Evolutionary conservation across 371 early-diverging fungal genomes (phyloP), one percentile per base, ranked within the genome.

Genomic region (Mucor racemosus): DNA sequence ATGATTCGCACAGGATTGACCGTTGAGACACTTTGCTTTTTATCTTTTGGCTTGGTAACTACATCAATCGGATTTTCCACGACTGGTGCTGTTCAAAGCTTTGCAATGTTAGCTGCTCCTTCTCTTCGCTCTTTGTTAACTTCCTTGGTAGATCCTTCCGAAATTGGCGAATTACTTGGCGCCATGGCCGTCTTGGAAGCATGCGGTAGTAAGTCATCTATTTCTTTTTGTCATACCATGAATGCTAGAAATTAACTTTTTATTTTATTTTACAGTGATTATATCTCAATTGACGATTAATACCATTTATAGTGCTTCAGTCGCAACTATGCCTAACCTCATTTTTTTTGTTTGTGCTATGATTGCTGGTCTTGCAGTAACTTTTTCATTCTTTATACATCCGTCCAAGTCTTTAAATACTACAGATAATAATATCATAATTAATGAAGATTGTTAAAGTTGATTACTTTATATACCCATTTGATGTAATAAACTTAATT

Each of bases 161-260:
- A 86, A 69, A 76, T 85, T 31, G 88, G 86, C 9, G 78, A 84
- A 41, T 70, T 81, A 4, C 56, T 85, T 44, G 84, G 85, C 1
- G 86, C 86, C 0, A 26, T 80, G 9, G 80, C 84, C 17, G 75
- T 79, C 0, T 55, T 86, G 19, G 88, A 87, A 53, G 72, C 88
- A 7, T 35, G 85, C 55, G 81, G 76, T 5, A 72, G 82, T 60
- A 79, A 81, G 68, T 69, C 8, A 26, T 3, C 26, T 26, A 26
- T 26, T 26, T 26, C 3, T 26, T 26, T 26, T 60, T 60, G 55
- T 34, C 31, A 31, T 14, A 7, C n/a, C 7, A 33, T 34, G 31
- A 3, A 7, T 3, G 15, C 14, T 48, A 34, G 19, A 17, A 42
- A 34, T 15, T 46, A 14, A 64, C n/a, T 39, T 50, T n/a, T n/a